phyloP scores from a whole-genome alignment of 768 basidiomycete species.

The Auricularia heimuer region DNA sequence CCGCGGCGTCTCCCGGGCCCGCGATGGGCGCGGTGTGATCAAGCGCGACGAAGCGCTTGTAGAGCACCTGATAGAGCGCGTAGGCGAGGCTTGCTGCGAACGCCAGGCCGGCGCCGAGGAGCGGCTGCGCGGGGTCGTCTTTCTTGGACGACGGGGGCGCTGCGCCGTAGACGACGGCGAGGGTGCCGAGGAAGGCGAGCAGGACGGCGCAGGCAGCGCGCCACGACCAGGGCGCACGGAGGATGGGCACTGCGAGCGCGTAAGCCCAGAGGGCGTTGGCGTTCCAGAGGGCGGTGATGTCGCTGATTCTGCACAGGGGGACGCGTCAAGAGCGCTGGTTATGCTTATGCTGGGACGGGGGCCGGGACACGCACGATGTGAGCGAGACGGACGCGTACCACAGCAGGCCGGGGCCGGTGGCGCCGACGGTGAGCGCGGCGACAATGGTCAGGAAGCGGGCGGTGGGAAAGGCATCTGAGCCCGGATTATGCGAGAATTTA shows the following conservation, averaged over 20 bases:
- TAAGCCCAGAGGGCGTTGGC: conserved; percentile 90
- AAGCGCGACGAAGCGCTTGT: conserved; percentile 69
- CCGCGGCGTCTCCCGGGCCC: neutral
- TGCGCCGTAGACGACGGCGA: conserved; percentile 72
- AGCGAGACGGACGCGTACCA: conserved; percentile 69
- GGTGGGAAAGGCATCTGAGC: neutral
- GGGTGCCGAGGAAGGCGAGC: conserved; percentile 72
- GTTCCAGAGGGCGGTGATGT: conserved; percentile 80
- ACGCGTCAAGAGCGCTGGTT: neutral
- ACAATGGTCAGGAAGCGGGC: conserved; percentile 20
- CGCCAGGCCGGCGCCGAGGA: conserved; percentile 66
- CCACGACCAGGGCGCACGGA: conserved; percentile 51
- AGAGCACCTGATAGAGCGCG: conserved; percentile 74
- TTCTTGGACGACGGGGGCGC: neutral
- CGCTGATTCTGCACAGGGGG: conserved; percentile 47
- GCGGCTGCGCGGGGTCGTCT: conserved; percentile 35
- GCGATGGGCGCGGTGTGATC: neutral
- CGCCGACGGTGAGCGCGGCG: conserved; percentile 39
- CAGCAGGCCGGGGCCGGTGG: conserved; percentile 54
- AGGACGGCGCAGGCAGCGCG: conserved; percentile 60
- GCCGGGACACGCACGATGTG: conserved; percentile 48
- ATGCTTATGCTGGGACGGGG: conserved; percentile 2
- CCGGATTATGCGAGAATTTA: conserved; percentile 22
- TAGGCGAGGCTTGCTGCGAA: conserved; percentile 63
- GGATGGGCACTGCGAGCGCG: conserved; percentile 66